Conservation (phyloP, 225 moss, liverwort and hornwort species). For the Polytrichum formosum region DNA sequence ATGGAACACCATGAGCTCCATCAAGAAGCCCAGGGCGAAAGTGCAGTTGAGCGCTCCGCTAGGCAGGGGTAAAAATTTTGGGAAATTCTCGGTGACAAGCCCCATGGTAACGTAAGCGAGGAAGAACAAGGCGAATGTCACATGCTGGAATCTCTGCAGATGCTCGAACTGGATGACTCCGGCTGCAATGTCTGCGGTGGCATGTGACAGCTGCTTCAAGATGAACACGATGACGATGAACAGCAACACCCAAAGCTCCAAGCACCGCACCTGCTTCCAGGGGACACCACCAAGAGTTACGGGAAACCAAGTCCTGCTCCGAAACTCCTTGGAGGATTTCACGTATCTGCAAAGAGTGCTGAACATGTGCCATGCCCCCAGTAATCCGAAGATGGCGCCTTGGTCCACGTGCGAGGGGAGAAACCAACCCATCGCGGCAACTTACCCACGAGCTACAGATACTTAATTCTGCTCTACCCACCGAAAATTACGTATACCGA, state of each 20-base stretch:
- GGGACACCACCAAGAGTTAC: constrained; percentile 9
- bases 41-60: constrained; percentile 63
- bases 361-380: constrained; percentile 70
- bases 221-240: constrained; percentile 62
- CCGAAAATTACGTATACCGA: no score
- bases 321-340: constrained; percentile 40
- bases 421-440: constrained; percentile 41
- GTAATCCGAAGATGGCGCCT: constrained; percentile 64
- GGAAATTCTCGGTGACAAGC: constrained; percentile 48
- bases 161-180: constrained; percentile 58
- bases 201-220: constrained; percentile 67
- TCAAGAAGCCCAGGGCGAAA: constrained; percentile 72
- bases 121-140: constrained; percentile 69
- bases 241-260: constrained; percentile 79
- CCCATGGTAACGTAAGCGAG: constrained; percentile 48
- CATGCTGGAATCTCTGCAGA: constrained; percentile 82
- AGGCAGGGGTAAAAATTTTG: constrained; percentile 45
- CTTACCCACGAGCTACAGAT: no score
- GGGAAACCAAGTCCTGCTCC: constrained; percentile 71
- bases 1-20: constrained; percentile 86
- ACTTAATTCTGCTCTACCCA: no score
- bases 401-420: constrained; percentile 61
- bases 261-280: constrained; percentile 18
- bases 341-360: constrained; percentile 54
- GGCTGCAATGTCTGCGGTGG: constrained; percentile 41